Evolutionary conservation across 805 yeast genomes (phyloP), one percentile per base, ranked within the genome.

Genomic region (Clavispora santaluciae): DNA sequence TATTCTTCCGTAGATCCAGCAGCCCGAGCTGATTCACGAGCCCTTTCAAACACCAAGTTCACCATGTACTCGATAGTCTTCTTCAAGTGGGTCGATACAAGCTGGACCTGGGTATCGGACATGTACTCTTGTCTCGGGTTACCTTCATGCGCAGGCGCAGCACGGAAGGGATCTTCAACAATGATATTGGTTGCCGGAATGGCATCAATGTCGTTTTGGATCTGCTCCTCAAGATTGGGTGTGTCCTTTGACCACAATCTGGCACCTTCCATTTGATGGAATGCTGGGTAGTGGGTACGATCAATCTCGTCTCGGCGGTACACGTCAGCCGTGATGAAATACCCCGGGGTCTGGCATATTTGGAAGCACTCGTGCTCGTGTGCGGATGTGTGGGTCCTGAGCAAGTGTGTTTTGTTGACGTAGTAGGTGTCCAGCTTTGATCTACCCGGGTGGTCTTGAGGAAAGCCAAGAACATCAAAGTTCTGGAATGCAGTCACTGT

Each of bases 211-310:
- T 88, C 96, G 1, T 55, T 46, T 39, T 53, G 41, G 33, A 69
- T 52, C 10, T 49, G 47, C 26, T 59, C 50, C 40, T 72, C 64
- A 11, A 86, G 67, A 46, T 73, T 65, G 0, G 61, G 66, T 3
- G 70, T 73, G 10, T 62, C 59, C 40, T 83, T 68, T 6, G 76
- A 66, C 98, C 98, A 93, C 2, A 83, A 61, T 44, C 93, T 70
- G 2, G 96, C 97, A 35, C 98, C 99, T 64, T 93, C 99, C 88
- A 93, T 79, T 63, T 93, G 99, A 56, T 93, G 97, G 65, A 93
- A 93, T 0, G 86, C 97, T 1, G 99, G 98, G 59, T 93, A 93
- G 61, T 93, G 99, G 0, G 98, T 89, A 49, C 86, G 74, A 62
- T 93, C 99, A 42, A 93, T 87, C 55, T 91, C 96, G 63, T 93